phyloP scores from a whole-genome alignment of 169 alveolate genomes.

The Theileria equi region DNA sequence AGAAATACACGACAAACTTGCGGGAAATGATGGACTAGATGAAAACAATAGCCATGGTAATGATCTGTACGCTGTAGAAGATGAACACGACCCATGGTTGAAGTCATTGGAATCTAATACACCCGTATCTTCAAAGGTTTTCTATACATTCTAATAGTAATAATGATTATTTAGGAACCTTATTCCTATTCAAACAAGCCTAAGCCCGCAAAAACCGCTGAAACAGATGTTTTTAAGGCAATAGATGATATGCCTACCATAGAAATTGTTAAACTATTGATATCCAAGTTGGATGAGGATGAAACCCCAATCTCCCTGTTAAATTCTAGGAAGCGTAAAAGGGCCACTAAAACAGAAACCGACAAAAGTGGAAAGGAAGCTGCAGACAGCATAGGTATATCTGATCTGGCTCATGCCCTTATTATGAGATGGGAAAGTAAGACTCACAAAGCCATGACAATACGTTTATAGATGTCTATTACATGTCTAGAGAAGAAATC shows the following conservation, averaged over 20 bases:
- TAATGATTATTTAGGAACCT: not conserved
- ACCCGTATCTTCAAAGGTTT: conserved; percentile 15
- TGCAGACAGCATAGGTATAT: no score
- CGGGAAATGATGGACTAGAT: no score
- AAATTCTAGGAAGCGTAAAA: not conserved
- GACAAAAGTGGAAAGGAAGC: conserved; percentile 8
- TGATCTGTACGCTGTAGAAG: conserved; percentile 7
- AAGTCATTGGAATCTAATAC: conserved; percentile 15
- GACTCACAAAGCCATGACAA: not conserved
- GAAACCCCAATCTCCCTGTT: conserved; percentile 47
- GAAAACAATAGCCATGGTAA: no score
- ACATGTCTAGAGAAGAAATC: conserved; percentile 59
- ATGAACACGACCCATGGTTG: conserved; percentile 57
- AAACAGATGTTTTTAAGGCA: conserved; percentile 12
- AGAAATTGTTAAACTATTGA: conserved; percentile 36
- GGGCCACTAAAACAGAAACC: not conserved
- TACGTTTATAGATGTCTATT: conserved; percentile 31
- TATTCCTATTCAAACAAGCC: conserved; percentile 4
- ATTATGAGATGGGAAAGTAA: conserved; percentile 50
- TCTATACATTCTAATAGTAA: not conserved
- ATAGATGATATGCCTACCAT: conserved; percentile 32
- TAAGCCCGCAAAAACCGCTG: not conserved
- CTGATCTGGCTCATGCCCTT: conserved; percentile 57
- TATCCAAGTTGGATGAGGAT: conserved; percentile 26
- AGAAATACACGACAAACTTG: no score